Base-by-base conservation (phyloP, 208 protist species). In the Wallacemonas sp. region DNA sequence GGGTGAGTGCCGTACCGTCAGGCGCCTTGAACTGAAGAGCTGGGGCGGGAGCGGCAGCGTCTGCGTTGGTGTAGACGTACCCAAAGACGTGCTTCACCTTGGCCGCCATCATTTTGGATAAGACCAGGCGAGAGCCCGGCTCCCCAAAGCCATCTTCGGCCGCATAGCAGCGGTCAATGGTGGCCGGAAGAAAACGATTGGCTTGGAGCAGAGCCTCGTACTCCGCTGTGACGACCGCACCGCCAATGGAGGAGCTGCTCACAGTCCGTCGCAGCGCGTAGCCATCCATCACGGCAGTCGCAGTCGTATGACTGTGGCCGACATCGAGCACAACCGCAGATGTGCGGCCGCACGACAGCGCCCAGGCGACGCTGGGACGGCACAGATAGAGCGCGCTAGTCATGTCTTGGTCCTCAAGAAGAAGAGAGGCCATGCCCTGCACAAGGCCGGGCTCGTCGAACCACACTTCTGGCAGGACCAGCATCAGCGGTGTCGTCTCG, bases 391-490 rank as follows among this genome's bases (percentile, higher is more conserved):
- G 45, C 42, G 85, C 75, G 27, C 77, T 68, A 0, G 82, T 77
- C 15, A 88, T 42, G 12, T 62, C 76, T 0, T 62, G 47, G 1
- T 70, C 80, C 44, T 95, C 90, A 21, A 95, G 77, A 26, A 95
- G 62, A 14, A 72, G 26, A 34, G 66, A 62, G 53, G 80, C 77
- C 22, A 95, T 68, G 27, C 51, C 61, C 54, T 79, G 55, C 65
- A 95, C 68, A 17, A 91, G 62, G n/a, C 88, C 82, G 12, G 53
- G 54, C 34, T 75, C 67, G 41, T 88, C 82, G 60, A 90, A 82
- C 90, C 86, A 95, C 31, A 71, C 47, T 71, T 95, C 90, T 5
- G 86, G 90, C 31, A 90, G 21, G 19, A 95, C 82, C 15, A 95
- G 77, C 69, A 89, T 83, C 24, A 93, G 80, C 39, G 86, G 84